Evolutionary conservation across 2,329 filamentous ascomycete genomes (phyloP).

Genomic region (Cladosporium austrohemisphaericum): DNA sequence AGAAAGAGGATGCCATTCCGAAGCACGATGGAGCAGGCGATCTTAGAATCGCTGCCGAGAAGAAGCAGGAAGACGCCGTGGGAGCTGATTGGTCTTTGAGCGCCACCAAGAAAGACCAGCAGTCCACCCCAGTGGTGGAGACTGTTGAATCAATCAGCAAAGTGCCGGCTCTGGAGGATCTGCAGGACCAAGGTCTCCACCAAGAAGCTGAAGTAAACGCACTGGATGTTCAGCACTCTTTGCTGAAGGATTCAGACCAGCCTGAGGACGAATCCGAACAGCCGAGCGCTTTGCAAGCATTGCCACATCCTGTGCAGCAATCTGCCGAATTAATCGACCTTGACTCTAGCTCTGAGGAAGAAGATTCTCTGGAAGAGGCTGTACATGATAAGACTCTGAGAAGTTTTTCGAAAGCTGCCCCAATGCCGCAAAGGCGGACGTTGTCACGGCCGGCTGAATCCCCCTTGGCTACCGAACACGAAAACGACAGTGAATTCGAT

Average conservation of each 20-base stretch:
- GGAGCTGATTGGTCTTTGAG: too few relatives aligned
- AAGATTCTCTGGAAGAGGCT: slow-evolving; percentile 17
- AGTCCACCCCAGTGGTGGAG: too few relatives aligned
- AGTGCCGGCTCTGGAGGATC: too few relatives aligned
- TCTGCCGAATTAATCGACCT: slow-evolving; percentile 24
- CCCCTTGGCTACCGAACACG: too few relatives aligned
- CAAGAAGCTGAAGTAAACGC: not conserved
- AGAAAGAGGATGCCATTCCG: slow-evolving; percentile 13
- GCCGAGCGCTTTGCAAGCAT: too few relatives aligned
- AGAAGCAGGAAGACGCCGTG: not conserved
- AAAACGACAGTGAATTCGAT: not conserved
- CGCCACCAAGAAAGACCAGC: too few relatives aligned
- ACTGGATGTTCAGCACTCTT: not conserved
- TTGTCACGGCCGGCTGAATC: too few relatives aligned
- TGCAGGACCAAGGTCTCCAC: too few relatives aligned
- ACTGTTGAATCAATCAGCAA: too few relatives aligned
- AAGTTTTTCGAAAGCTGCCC: not conserved
- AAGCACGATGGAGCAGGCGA: not conserved
- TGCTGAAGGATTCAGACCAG: too few relatives aligned
- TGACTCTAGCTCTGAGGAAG: slow-evolving; percentile 22
- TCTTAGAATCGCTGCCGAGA: too few relatives aligned
- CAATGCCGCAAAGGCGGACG: not conserved
- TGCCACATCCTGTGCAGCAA: not conserved
- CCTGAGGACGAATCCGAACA: too few relatives aligned
- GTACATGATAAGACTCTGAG: not conserved